These are phyloP conservation scores for Fusarium piperis DNA, from an alignment of 2,329 filamentous ascomycete species.

Conservation along the genomic window DNA sequence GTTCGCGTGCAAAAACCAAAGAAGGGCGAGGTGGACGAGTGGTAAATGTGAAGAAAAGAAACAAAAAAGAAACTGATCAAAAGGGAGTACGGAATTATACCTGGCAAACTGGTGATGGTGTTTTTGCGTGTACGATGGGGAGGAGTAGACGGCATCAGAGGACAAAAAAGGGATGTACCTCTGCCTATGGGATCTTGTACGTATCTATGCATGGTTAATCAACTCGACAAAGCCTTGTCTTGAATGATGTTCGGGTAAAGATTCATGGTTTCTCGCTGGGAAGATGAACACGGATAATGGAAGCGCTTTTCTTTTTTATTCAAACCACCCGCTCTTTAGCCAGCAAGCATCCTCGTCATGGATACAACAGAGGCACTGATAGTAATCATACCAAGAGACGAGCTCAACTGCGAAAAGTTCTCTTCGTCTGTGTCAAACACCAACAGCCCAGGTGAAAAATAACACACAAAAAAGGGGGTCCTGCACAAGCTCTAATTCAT, in stretches of 20 bases:
- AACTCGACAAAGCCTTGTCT: background rate
- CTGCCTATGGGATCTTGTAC: slow-evolving; percentile 14
- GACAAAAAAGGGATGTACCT: background rate
- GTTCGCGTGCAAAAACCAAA: slow-evolving; percentile 65
- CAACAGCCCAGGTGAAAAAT: background rate
- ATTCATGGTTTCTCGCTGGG: background rate
- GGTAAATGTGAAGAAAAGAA: slow-evolving; percentile 44
- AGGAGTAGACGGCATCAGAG: slow-evolving; percentile 18
- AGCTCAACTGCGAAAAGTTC: background rate
- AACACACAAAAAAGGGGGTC: background rate
- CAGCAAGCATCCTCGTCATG: background rate
- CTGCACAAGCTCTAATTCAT: background rate
- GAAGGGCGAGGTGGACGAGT: slow-evolving; percentile 55
- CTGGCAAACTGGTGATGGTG: slow-evolving; percentile 1
- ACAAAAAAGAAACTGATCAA: background rate
- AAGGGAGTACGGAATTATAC: slow-evolving; percentile 17
- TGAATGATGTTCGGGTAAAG: background rate
- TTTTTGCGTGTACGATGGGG: slow-evolving; percentile 31
- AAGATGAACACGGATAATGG: background rate
- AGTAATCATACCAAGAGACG: background rate
- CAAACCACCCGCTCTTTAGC: background rate
- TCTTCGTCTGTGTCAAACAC: background rate
- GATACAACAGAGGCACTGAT: background rate
- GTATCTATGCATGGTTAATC: slow-evolving; percentile 10
- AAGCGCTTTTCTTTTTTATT: background rate